Base-by-base conservation (phyloP, 2,329 filamentous ascomycete genomes). In the Trichophyton simii region DNA sequence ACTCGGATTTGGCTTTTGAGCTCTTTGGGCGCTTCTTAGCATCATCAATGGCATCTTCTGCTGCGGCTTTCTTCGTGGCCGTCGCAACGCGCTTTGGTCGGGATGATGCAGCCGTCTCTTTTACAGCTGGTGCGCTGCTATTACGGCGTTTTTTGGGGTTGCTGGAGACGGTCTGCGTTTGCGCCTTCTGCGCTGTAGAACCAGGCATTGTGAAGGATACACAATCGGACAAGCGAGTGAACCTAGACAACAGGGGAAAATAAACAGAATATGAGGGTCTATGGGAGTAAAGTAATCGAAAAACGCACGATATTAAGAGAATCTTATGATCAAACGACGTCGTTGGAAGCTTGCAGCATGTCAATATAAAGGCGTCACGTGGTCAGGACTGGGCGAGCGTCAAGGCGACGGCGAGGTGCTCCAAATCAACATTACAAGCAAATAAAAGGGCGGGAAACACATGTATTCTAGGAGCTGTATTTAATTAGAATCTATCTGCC, bases 91-190 rank as follows among this genome's bases (percentile, higher is more conserved):
- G 58, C 38, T 58, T 64, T 44, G 63, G 63, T 5, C 63, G 54
- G 20, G 63, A 57, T 2, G 63, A 59, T 42, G 63, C 63, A 34
- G 61, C 63, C 25, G 63, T 64, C 44, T 64, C 63, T 36, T 59
- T 46, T 3, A 64, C 60, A 3, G 54, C 52, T 13, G 7, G 20
- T 15, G 34, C 57, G 9, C 25, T 36, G 28, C 50, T 36, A 55
- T 20, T 20, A 18, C 50, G 50, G 34, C 55, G 55, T 20, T 58
- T 58, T 28, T 36, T 42, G 13, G 36, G 18, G 22, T 58, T 58
- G 18, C 15, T 13, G 8, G 50, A 36, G 9, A 18, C 50, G 7
- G 11, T 13, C 22, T n/a, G 50, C 13, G n/a, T 31, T 31, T 20
- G n/a, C 7, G 13, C 13, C 25, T 58, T 42, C 22, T 41, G n/a